phyloP scores from a whole-genome alignment of 805 yeast genomes.

The Priceomyces fermenticarens region DNA sequence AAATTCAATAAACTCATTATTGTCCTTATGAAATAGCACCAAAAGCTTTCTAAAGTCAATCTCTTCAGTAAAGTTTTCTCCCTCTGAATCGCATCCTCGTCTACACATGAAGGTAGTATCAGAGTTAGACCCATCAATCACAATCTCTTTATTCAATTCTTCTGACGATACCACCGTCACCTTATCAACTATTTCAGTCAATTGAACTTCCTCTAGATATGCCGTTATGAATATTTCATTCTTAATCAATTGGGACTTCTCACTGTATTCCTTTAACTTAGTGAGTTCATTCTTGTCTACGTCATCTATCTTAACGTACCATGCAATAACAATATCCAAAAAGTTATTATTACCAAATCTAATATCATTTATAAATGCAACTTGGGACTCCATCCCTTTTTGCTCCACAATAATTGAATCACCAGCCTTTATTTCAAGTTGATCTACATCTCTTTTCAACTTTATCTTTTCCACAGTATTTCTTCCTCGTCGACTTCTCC shows the following conservation, averaged over 20 bases:
- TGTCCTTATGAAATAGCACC: slow-evolving; percentile 18
- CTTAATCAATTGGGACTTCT: slow-evolving; percentile 14
- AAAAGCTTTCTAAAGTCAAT: slow-evolving; percentile 39
- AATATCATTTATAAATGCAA: slow-evolving; percentile 52
- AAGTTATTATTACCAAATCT: slow-evolving; percentile 47
- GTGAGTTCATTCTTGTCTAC: slow-evolving; percentile 24
- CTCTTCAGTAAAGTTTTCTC: slow-evolving; percentile 28
- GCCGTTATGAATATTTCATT: slow-evolving; percentile 59
- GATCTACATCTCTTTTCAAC: slow-evolving; percentile 45
- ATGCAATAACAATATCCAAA: slow-evolving; percentile 46
- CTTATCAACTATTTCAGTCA: slow-evolving; percentile 40
- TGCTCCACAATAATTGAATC: slow-evolving; percentile 45
- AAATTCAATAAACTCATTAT: slow-evolving; percentile 26
- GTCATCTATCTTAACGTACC: slow-evolving; percentile 45
- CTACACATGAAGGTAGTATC: slow-evolving; percentile 37
- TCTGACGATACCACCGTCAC: slow-evolving; percentile 42
- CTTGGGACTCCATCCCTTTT: slow-evolving; percentile 28
- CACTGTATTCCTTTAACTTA: slow-evolving; percentile 11
- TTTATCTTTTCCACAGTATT: slow-evolving; percentile 14
- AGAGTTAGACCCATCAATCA: slow-evolving; percentile 32
- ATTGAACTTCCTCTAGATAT: slow-evolving; percentile 40
- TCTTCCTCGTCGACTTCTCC: slow-evolving; percentile 19
- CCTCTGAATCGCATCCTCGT: slow-evolving; percentile 38
- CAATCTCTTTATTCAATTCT: slow-evolving; percentile 27
- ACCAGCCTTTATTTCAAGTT: slow-evolving; percentile 49